Evolutionary conservation across 2,329 filamentous ascomycete species (phyloP).

Genomic region (Drechslera avenae): DNA sequence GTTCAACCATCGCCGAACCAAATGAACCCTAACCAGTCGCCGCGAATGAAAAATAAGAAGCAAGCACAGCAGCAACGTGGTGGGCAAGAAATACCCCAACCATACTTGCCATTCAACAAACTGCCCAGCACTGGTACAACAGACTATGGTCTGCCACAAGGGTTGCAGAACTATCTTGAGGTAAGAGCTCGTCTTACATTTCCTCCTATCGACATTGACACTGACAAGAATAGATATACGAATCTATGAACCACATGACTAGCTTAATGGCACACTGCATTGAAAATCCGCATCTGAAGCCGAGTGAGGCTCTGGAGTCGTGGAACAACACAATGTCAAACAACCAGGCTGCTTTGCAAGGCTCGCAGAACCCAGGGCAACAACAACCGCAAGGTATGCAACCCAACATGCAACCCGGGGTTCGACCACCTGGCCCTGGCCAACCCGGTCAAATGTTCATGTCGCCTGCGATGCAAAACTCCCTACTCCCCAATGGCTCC

Average conservation of each 20-base stretch:
- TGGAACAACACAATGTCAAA: slow-evolving; percentile 55
- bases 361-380: slow-evolving; percentile 23
- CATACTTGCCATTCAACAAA: slow-evolving; percentile 52
- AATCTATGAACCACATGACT: slow-evolving; percentile 69
- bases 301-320: slow-evolving; percentile 60
- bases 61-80: slow-evolving; percentile 46
- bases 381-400: slow-evolving; percentile 36
- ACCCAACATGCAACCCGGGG: slow-evolving; percentile 40
- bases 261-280: slow-evolving; percentile 63
- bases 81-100: slow-evolving; percentile 38
- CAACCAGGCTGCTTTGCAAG: slow-evolving; percentile 24
- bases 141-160: slow-evolving; percentile 60
- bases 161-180: slow-evolving; percentile 67
- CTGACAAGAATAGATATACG: slow-evolving; percentile 59
- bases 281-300: slow-evolving; percentile 57
- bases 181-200: slow-evolving; percentile 48
- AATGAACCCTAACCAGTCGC: slow-evolving; percentile 61
- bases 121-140: slow-evolving; percentile 55
- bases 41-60: slow-evolving; percentile 59
- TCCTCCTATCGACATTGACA: slow-evolving; percentile 17
- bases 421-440: slow-evolving; percentile 39
- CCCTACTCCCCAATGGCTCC: slow-evolving; percentile 55
- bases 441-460: slow-evolving; percentile 54
- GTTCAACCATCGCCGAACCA: slow-evolving; percentile 53
- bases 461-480: slow-evolving; percentile 62